These are phyloP conservation scores for Heliamphora exappendiculata DNA, from an alignment of 148 eudicot species.

Conservation along the genomic window DNA sequence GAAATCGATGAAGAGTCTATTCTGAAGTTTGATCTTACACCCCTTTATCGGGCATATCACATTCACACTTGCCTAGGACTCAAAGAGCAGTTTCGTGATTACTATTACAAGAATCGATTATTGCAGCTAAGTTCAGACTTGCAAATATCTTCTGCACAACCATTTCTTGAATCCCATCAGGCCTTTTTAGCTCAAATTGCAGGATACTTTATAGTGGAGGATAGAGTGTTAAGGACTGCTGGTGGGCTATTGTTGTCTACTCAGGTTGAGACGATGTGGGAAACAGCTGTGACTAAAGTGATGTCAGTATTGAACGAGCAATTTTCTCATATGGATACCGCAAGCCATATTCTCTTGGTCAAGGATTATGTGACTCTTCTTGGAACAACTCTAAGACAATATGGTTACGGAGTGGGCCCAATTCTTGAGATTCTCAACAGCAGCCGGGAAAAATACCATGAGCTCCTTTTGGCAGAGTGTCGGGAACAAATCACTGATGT, in stretches of 20 bases:
- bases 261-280: conserved; percentile 96
- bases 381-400: conserved; percentile 65
- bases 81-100: conserved; percentile 72
- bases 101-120: conserved; percentile 77
- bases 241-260: conserved; percentile 61
- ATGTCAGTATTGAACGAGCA: conserved; percentile 63
- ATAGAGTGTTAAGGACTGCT: conserved; percentile 82
- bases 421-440: conserved; percentile 56
- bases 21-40: conserved; percentile 75
- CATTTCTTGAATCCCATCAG: conserved; percentile 82
- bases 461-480: conserved; percentile 75
- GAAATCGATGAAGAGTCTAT: conserved; percentile 60
- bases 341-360: conserved; percentile 64
- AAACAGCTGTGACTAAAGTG: conserved; percentile 63
- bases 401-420: conserved; percentile 67
- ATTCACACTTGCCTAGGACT: conserved; percentile 71
- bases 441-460: conserved; percentile 70
- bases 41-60: conserved; percentile 79
- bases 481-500: conserved; percentile 56
- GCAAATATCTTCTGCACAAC: conserved; percentile 59
- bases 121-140: conserved; percentile 85
- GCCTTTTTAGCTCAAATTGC: conserved; percentile 66
- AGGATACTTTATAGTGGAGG: conserved; percentile 87
- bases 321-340: conserved; percentile 49
- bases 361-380: conserved; percentile 90